These are phyloP conservation scores for Nothophaeocryptopus gaeumannii DNA, from an alignment of 2,329 filamentous ascomycete genomes.

Conservation along the genomic window DNA sequence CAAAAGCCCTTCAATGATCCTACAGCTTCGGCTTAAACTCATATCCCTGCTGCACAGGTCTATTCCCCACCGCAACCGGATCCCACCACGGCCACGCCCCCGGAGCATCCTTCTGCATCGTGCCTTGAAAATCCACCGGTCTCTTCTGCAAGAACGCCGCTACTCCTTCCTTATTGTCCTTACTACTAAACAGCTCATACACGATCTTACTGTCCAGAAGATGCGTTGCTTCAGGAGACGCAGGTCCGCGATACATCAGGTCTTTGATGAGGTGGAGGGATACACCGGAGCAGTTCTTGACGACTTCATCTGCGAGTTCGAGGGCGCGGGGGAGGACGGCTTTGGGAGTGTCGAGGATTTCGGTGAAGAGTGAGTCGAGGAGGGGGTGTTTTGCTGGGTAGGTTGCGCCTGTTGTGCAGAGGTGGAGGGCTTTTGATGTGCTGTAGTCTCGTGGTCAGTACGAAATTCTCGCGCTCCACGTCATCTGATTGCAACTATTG, in stretches of 20 bases:
- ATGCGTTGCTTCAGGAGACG: slow-evolving; percentile 66
- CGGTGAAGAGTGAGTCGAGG: slow-evolving; percentile 63
- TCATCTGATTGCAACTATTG: too few relatives aligned
- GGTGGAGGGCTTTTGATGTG: slow-evolving; percentile 59
- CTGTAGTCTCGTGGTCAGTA: slow-evolving; percentile 18
- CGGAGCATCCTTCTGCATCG: slow-evolving; percentile 59
- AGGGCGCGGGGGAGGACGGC: slow-evolving; percentile 64
- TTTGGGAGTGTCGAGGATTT: slow-evolving; percentile 57
- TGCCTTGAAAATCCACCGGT: slow-evolving; percentile 59
- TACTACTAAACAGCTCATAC: slow-evolving; percentile 58
- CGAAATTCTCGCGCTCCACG: neutral
- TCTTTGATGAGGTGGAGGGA: slow-evolving; percentile 67
- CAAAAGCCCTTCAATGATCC: neutral
- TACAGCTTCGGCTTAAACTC: slow-evolving; percentile 31
- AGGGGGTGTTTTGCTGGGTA: slow-evolving; percentile 50
- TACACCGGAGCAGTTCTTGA: slow-evolving; percentile 62
- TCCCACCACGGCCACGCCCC: slow-evolving; percentile 67
- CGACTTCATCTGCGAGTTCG: slow-evolving; percentile 64
- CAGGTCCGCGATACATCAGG: slow-evolving; percentile 62
- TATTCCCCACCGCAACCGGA: slow-evolving; percentile 48
- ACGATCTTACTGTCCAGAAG: slow-evolving; percentile 66
- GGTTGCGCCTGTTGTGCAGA: slow-evolving; percentile 65
- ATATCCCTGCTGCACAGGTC: slow-evolving; percentile 35
- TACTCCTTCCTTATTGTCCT: slow-evolving; percentile 66
- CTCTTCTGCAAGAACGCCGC: slow-evolving; percentile 69